Percentiles rank a stretch among this genome's conserved stretches.
Evolutionary conservation across 257 asterid genomes (phyloP).

Genomic region (Plantago elongata): DNA sequence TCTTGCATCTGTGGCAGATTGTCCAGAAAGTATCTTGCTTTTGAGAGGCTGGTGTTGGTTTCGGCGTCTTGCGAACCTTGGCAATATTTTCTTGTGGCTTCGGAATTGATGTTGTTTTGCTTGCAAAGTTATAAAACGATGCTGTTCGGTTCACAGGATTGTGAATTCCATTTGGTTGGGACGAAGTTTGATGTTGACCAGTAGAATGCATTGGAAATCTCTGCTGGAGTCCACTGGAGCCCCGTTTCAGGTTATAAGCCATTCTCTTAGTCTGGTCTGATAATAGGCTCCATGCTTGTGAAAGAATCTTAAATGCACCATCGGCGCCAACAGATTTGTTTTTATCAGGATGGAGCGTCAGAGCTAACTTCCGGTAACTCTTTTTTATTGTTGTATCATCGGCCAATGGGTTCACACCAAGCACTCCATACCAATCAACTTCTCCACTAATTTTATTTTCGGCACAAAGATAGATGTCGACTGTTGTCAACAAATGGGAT

Average conservation of each 20-base stretch:
- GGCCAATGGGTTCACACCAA: conserved; percentile 53
- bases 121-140: background rate
- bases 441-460: conserved; percentile 59
- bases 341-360: conserved; percentile 79
- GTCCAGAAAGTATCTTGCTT: conserved; percentile 74
- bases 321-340: conserved; percentile 59
- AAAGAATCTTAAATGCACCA: conserved; percentile 65
- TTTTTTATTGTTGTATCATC: conserved; percentile 61
- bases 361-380: conserved; percentile 67
- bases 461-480: conserved; percentile 57
- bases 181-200: conserved; percentile 40
- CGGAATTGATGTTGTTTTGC: conserved; percentile 26
- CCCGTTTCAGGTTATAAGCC: conserved; percentile 57
- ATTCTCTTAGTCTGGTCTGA: conserved; percentile 59
- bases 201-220: conserved; percentile 36
- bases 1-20: conserved; percentile 62
- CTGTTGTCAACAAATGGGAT: conserved; percentile 51
- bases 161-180: conserved; percentile 48
- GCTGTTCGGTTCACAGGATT: conserved; percentile 27
- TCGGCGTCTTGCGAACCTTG: conserved; percentile 27
- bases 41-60: conserved; percentile 31
- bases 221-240: conserved; percentile 36
- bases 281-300: conserved; percentile 69
- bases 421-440: conserved; percentile 71
- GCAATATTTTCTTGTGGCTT: conserved; percentile 30